Evolutionary conservation across 352 stramenopile genomes (phyloP).

Genomic region (Phytophthora vignae): DNA sequence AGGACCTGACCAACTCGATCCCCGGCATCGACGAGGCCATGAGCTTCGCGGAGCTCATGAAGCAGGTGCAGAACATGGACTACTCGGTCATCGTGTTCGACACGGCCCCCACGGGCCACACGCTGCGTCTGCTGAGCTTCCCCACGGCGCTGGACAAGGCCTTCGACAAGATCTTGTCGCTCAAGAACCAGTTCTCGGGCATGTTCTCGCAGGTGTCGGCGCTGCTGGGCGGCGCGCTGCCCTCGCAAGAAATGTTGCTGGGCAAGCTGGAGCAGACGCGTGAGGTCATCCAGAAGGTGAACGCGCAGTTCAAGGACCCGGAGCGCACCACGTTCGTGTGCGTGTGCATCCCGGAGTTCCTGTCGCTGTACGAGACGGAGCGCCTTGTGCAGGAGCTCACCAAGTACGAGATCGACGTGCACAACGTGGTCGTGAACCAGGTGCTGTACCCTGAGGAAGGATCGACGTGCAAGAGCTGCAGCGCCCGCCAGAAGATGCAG

Average conservation of each 20-base stretch:
- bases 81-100: constrained; percentile 99
- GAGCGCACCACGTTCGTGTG: constrained; percentile 99
- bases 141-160: constrained; percentile 98
- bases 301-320: constrained; percentile 98
- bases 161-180: constrained; percentile 98
- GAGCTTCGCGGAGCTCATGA: constrained; percentile 99
- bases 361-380: constrained; percentile 99
- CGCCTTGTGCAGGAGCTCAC: constrained; percentile 98
- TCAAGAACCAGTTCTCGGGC: constrained; percentile 93
- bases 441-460: constrained; percentile 93
- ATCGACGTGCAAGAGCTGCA: constrained; percentile 93
- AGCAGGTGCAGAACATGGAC: constrained; percentile 97
- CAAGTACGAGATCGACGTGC: constrained; percentile 99
- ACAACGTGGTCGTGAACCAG: constrained; percentile 99
- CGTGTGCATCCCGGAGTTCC: constrained; percentile 99
- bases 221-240: constrained; percentile 75
- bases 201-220: constrained; percentile 90
- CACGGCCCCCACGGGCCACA: constrained; percentile 98
- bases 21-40: constrained; percentile 99
- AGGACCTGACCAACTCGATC: constrained; percentile 97
- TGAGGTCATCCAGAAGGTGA: constrained; percentile 99
- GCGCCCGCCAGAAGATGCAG: constrained; percentile 98
- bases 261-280: constrained; percentile 96
- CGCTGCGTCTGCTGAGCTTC: constrained; percentile 96
- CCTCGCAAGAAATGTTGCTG: constrained; percentile 95